Base-by-base conservation (phyloP, 73 alveolate genomes). In the Paramecium biaurelia region DNA sequence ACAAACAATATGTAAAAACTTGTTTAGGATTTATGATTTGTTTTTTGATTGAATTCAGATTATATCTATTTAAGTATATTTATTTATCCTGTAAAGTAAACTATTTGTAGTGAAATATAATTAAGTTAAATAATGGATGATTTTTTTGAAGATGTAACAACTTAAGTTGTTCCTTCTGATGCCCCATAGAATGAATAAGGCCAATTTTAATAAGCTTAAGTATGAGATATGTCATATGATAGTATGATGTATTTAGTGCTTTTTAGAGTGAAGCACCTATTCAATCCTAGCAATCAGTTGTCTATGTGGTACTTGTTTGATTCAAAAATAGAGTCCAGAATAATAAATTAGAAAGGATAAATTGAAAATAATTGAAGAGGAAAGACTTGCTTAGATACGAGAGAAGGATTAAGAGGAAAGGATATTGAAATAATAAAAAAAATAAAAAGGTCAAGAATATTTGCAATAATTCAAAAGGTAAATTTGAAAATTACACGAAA, bases 321-420 rank as follows among this genome's bases (percentile, higher is more conserved):
- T 53, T 63, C 45, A 32, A 63, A 30, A 30, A 30, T 63, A 63
- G 84, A 63, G 84, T 7, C 87, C 87, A 34, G 87, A 79, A 47
- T 47, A 79, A 45, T 47, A 79, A 15, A 12, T 30, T 10, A 79
- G 90, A 47, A 79, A 42, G 26, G 90, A 79, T 45, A 79, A 79
- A 34, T 21, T 79, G 4, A 79, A 79, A 45, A 11, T 79, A 23
- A 43, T 79, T 41, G 90, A 79, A n/a, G 90, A 79, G 32, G 90
- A 79, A 34, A 79, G 90, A 42, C 15, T 43, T 15, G 42, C 26
- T 24, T 8, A 11, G 14, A 47, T 43, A 11, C 43, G 76, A 79
- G 90, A 79, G 47, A 41, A 21, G 56, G 90, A 79, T 37, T 41
- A 79, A 79, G 14, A 23, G n/a, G 90, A 79, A 42, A 42, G 42